phyloP scores from a whole-genome alignment of 2,329 filamentous ascomycete species.

The Exophiala sideris region DNA sequence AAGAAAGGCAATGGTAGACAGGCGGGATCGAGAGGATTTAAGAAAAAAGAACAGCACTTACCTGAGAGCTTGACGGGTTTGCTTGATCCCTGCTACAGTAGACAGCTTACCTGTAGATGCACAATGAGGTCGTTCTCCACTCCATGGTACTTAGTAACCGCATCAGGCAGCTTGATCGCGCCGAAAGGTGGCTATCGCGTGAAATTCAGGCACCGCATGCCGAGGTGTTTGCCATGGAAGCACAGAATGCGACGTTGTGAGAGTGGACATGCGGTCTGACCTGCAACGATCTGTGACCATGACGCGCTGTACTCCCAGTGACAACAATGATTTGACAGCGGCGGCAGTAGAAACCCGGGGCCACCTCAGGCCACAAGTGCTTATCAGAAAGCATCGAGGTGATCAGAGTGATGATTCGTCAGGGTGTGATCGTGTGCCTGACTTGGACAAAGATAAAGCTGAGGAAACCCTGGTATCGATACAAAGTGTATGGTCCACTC shows the following conservation, averaged over 20 bases:
- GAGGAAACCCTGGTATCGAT: background rate
- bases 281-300: background rate
- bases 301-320: background rate
- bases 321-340: background rate
- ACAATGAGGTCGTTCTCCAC: no score
- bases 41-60: background rate
- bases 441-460: background rate
- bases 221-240: background rate
- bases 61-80: no score
- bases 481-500: background rate
- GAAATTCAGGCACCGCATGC: no score
- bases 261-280: no score
- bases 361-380: background rate
- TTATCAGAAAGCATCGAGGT: background rate
- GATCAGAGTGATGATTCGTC: constrained; percentile 4
- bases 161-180: no score
- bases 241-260: constrained; percentile 1
- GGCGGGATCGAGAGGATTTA: background rate
- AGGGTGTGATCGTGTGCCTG: constrained; percentile 10
- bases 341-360: background rate
- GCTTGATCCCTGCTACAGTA: no score
- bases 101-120: no score
- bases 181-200: no score
- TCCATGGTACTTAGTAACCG: no score
- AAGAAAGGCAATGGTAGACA: background rate